Base-by-base conservation (phyloP, 768 basidiomycete genomes). In the Crucibulum laeve region DNA sequence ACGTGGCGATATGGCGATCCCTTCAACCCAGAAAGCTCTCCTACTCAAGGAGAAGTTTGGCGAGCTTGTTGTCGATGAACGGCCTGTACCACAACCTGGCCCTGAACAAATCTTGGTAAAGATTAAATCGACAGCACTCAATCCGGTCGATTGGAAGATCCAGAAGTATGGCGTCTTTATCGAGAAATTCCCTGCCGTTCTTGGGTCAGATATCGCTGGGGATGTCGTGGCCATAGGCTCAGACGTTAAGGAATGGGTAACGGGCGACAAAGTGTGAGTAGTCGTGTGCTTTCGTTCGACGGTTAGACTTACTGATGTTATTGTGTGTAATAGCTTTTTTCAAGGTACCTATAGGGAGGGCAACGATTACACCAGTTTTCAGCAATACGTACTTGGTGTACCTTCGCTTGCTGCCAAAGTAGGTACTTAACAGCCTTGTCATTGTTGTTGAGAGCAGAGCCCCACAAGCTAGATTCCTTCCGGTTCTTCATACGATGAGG, bases 61-160 rank as follows among this genome's bases (percentile, higher is more conserved):
- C 0, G 44, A 53, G 4, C 67, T 72, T 30, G 47, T 48, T 22
- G 47, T 75, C 17, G 60, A 54, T 15, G 23, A 50, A 19, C 59
- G 54, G 14, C 57, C 60, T n/a, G 60, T 74, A 6, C 69, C 64
- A 11, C 58, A 56, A 15, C 76, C 77, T 4, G 69, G 71, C 8
- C 65, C 70, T 3, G 70, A 69, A 38, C 73, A 77, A 50, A 53
- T 79, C 21, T 65, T 79, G 34, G 56, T 79, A 53, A 69, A 69
- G 53, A 55, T 78, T 42, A 58, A 65, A 33, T 63, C 78, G 4
- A 66, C 73, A 0, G 68, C 72, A 2, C 57, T 79, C 38, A 79
- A 80, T 47, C 79, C 79, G 1, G 64, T 68, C 13, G 79, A 80
- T 49, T 75, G 72, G 57, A 77, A 76, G 50, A 66, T 76, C 10